These are phyloP conservation scores for Malania oleifera DNA, from an alignment of 164 flowering plant genomes.

Conservation along the genomic window DNA sequence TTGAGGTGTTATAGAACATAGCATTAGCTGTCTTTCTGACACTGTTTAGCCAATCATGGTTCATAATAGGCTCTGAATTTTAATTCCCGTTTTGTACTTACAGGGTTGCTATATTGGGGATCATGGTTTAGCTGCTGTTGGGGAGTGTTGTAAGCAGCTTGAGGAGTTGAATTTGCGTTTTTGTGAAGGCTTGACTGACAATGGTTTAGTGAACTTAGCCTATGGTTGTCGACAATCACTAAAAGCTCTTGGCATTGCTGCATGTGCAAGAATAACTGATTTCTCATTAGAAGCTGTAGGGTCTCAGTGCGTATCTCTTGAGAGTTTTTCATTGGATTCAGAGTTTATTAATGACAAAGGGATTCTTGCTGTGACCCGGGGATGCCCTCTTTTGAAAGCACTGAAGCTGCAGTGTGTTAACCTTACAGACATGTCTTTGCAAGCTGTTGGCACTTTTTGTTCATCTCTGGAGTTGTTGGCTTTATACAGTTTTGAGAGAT, in stretches of 20 bases:
- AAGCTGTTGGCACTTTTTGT: conserved; percentile 60
- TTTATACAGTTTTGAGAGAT: conserved; percentile 69
- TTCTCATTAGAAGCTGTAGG: conserved; percentile 74
- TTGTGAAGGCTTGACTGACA: conserved; percentile 85
- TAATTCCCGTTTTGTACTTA: neutral
- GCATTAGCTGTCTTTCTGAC: no score
- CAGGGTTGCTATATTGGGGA: conserved; percentile 92
- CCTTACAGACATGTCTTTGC: conserved; percentile 78
- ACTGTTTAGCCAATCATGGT: no score
- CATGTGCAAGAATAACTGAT: conserved; percentile 85
- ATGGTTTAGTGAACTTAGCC: conserved; percentile 59
- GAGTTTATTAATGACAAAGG: conserved; percentile 68
- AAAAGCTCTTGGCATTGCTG: conserved; percentile 69
- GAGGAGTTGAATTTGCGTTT: conserved; percentile 81
- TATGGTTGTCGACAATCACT: conserved; percentile 62
- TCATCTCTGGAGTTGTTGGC: conserved; percentile 64
- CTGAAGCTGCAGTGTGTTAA: conserved; percentile 75
- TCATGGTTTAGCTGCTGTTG: conserved; percentile 71
- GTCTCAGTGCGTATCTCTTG: conserved; percentile 58
- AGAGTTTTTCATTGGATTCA: conserved; percentile 70
- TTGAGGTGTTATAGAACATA: no score
- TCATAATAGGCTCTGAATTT: neutral
- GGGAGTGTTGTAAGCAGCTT: conserved; percentile 71
- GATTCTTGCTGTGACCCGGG: conserved; percentile 63
- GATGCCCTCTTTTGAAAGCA: conserved; percentile 60